A percentile compares a stretch with the other conserved stretches of the same genome.
Evolutionary conservation across 768 basidiomycete species (phyloP).

Genomic region (Kwoniella mangroviensis): DNA sequence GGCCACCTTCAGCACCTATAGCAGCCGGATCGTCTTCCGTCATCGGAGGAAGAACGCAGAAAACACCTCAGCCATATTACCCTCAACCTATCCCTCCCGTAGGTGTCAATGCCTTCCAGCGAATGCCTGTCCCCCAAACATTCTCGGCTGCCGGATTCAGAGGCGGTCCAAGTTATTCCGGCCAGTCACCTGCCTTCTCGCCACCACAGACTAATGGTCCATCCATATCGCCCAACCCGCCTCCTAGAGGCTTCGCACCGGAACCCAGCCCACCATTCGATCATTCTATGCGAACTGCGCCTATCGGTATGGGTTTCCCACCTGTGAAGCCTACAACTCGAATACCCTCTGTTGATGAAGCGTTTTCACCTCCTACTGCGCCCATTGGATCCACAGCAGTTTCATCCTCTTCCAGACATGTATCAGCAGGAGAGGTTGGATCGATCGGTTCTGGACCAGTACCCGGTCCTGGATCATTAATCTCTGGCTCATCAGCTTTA

Average conservation of each 20-base stretch:
- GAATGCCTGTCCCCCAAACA: conserved; percentile 42
- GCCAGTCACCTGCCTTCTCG: conserved; percentile 40
- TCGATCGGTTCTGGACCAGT: conserved; percentile 14
- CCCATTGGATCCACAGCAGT: conserved; percentile 43
- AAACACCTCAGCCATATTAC: conserved; percentile 46
- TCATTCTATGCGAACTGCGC: conserved; percentile 37
- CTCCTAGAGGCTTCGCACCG: conserved; percentile 30
- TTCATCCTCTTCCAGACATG: conserved; percentile 17
- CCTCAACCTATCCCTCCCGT: conserved; percentile 40
- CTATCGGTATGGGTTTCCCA: conserved; percentile 54
- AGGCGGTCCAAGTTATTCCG: conserved; percentile 24
- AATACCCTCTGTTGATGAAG: conserved; percentile 43
- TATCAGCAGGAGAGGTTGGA: conserved; percentile 23
- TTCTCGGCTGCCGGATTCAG: conserved; percentile 36
- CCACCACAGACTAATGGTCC: conserved; percentile 31
- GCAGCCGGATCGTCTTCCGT: conserved; percentile 7
- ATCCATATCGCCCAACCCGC: conserved; percentile 36
- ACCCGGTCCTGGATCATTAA: conserved; percentile 4
- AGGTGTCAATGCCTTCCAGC: conserved; percentile 29
- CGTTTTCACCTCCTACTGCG: conserved; percentile 43
- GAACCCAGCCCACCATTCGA: conserved; percentile 39
- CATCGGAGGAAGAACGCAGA: conserved; percentile 25
- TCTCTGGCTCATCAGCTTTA: conserved; percentile 4
- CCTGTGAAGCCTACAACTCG: conserved; percentile 34
- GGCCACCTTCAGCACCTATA: conserved; percentile 16